A percentile compares a stretch with the other conserved stretches of the same genome.
Evolutionary conservation across 108 stramenopile genomes (phyloP).

Genomic region (Nitzschia sp.): DNA sequence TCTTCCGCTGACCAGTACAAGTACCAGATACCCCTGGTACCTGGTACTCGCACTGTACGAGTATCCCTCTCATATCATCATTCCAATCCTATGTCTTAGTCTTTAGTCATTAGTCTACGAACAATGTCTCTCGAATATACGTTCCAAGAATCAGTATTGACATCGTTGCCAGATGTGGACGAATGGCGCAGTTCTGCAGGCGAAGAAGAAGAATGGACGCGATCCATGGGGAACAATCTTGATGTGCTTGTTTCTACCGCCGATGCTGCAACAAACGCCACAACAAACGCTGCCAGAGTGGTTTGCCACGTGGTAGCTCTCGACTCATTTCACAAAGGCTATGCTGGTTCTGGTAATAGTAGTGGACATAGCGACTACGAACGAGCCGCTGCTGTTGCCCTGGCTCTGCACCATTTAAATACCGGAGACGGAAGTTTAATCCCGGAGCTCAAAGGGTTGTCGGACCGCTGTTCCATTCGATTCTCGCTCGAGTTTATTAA

Average conservation of each 20-base stretch:
- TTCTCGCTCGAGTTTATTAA: slow-evolving; percentile 26
- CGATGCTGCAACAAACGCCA: neutral
- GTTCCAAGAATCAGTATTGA: neutral
- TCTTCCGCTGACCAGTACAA: no score
- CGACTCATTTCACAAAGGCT: neutral
- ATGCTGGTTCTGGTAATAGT: neutral
- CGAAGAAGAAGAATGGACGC: neutral
- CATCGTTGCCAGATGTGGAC: neutral
- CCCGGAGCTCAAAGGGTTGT: slow-evolving; percentile 31
- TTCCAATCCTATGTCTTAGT: no score
- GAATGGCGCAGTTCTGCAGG: neutral
- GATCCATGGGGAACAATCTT: neutral
- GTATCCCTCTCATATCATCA: no score
- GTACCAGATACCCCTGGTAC: no score
- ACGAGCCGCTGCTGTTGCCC: slow-evolving; percentile 7
- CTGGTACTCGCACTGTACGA: no score
- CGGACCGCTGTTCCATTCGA: slow-evolving; percentile 41
- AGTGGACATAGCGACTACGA: neutral
- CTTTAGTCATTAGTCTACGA: no score
- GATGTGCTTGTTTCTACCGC: neutral
- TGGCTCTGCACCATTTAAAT: slow-evolving; percentile 55
- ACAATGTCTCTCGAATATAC: no score
- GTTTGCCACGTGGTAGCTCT: neutral
- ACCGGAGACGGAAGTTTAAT: slow-evolving; percentile 41
- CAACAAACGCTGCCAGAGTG: neutral